A percentile compares a stretch with the other conserved stretches of the same genome.
Evolutionary conservation across 805 yeast species (phyloP).

Genomic region (Allodekkera sacchari): DNA sequence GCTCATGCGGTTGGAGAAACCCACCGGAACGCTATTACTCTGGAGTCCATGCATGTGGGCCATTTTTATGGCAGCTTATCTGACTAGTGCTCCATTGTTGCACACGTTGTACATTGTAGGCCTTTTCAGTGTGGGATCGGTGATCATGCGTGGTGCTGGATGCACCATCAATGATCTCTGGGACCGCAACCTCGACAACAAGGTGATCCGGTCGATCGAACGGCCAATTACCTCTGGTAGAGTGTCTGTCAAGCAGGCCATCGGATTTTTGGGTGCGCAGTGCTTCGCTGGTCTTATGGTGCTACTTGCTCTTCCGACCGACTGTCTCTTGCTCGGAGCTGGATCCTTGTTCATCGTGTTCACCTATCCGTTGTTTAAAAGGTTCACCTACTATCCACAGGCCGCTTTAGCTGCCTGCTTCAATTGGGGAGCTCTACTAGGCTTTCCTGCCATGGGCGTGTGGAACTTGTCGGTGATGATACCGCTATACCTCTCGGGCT

Average conservation of each 20-base stretch:
- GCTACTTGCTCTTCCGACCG: slow-evolving; percentile 62
- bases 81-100: slow-evolving; percentile 58
- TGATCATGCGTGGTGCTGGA: slow-evolving; percentile 96
- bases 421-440: slow-evolving; percentile 90
- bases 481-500: slow-evolving; percentile 69
- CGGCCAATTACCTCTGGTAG: slow-evolving; percentile 92
- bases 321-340: slow-evolving; percentile 79
- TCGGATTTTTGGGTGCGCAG: slow-evolving; percentile 64
- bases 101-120: slow-evolving; percentile 54
- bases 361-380: slow-evolving; percentile 85
- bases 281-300: slow-evolving; percentile 66
- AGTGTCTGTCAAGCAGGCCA: slow-evolving; percentile 63
- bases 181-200: slow-evolving; percentile 74
- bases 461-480: slow-evolving; percentile 69
- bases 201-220: slow-evolving; percentile 81
- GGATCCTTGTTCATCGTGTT: slow-evolving; percentile 71
- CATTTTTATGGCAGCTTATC: slow-evolving; percentile 78
- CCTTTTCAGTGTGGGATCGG: slow-evolving; percentile 74
- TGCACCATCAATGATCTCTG: slow-evolving; percentile 89
- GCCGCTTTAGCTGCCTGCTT: slow-evolving; percentile 71
- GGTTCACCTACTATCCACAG: slow-evolving; percentile 96
- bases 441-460: slow-evolving; percentile 94
- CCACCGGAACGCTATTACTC: slow-evolving; percentile 87
- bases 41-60: slow-evolving; percentile 90
- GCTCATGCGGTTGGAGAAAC: slow-evolving; percentile 84